phyloP scores from a whole-genome alignment of 129 eudicot genomes.

The Flaveria trinervia region DNA sequence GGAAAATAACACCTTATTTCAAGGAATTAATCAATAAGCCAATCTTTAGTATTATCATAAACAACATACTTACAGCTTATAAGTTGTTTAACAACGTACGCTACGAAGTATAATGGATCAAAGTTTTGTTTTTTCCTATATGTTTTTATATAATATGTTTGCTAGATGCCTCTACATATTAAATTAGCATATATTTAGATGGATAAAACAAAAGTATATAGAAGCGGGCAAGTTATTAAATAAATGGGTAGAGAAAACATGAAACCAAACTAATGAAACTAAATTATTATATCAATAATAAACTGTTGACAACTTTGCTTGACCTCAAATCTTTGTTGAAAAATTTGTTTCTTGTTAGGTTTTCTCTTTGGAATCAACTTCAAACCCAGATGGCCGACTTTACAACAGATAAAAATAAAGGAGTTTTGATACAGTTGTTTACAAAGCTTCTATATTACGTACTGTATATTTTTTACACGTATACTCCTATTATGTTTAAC shows the following conservation, averaged over 20 bases:
- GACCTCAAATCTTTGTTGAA: conserved; percentile 24
- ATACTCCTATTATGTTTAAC: neutral
- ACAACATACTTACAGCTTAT: conserved; percentile 31
- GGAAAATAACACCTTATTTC: conserved; percentile 36
- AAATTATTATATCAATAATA: neutral
- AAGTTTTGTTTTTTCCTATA: neutral
- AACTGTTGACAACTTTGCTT: no score
- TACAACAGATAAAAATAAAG: conserved; percentile 9
- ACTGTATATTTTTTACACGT: neutral
- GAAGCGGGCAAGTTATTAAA: neutral
- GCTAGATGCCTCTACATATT: neutral
- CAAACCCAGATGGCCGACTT: conserved; percentile 26
- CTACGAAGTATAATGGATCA: conserved; percentile 29
- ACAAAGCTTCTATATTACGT: neutral
- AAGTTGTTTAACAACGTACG: conserved; percentile 33
- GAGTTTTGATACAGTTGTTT: no score
- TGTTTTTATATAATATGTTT: neutral
- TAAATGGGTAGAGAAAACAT: conserved; percentile 7
- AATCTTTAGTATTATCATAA: conserved; percentile 31
- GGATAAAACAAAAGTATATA: neutral
- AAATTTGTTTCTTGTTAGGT: conserved; percentile 31
- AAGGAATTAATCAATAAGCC: conserved; percentile 22
- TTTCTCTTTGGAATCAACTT: conserved; percentile 37
- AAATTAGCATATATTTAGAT: neutral
- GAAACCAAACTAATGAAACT: neutral